phyloP scores from a whole-genome alignment of 2,329 filamentous ascomycete species.

The Botryotinia calthae region DNA sequence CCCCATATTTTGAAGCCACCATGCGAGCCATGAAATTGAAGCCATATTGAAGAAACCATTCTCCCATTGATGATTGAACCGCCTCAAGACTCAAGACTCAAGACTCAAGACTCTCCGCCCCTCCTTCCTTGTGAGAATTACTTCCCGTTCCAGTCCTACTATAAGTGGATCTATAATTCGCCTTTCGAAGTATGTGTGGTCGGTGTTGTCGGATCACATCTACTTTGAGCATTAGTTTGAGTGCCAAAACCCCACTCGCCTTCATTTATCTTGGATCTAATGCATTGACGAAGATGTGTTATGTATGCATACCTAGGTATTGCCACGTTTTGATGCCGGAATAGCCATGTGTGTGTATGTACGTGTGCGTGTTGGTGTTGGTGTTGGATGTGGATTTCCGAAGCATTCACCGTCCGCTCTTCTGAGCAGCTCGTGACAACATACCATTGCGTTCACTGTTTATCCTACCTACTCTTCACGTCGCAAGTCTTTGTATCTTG shows the following conservation, averaged over 20 bases:
- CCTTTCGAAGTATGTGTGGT: neutral
- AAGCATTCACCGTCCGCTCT: neutral
- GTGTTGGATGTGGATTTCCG: neutral
- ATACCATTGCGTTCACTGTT: neutral
- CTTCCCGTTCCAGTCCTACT: too few relatives aligned
- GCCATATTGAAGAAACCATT: neutral
- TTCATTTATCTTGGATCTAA: neutral
- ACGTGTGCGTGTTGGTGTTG: neutral
- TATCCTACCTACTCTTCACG: neutral
- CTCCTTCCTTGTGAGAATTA: neutral
- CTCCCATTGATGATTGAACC: neutral
- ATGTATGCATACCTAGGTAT: neutral
- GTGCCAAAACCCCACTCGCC: neutral
- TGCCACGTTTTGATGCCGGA: neutral
- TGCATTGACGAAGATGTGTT: neutral
- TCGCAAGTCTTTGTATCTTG: neutral
- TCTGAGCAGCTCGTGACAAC: neutral
- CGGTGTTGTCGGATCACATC: neutral
- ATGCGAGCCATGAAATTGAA: neutral
- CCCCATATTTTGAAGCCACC: neutral
- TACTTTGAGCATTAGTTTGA: slow-evolving; percentile 8
- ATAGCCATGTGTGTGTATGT: neutral
- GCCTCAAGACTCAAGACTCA: neutral
- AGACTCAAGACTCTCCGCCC: neutral
- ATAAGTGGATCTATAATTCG: neutral